phyloP scores from a whole-genome alignment of 768 basidiomycete species.

The Gloeostereum incarnatum region DNA sequence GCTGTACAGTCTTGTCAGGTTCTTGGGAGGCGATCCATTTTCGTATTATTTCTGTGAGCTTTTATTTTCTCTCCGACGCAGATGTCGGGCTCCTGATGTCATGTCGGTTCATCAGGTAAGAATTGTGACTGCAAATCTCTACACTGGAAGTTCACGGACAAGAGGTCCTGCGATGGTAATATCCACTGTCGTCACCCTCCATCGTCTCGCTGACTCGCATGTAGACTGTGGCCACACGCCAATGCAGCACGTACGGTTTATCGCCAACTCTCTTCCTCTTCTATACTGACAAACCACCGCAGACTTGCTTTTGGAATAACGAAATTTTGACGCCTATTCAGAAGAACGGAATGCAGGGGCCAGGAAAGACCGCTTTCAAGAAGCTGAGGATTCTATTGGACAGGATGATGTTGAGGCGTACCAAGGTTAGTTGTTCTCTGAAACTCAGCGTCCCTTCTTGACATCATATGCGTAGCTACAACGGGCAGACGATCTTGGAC shows the following conservation, averaged over 20 bases:
- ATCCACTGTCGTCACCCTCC: slow-evolving; percentile 3
- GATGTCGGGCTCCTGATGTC: not conserved
- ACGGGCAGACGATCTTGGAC: slow-evolving; percentile 90
- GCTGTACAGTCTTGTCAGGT: slow-evolving; percentile 88
- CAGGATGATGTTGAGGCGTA: slow-evolving; percentile 91
- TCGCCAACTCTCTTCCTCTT: slow-evolving; percentile 1
- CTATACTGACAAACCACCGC: slow-evolving; percentile 1
- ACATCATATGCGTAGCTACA: slow-evolving; percentile 48
- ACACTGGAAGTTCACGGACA: slow-evolving; percentile 90
- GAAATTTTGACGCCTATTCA: slow-evolving; percentile 96
- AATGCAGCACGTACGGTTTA: slow-evolving; percentile 58
- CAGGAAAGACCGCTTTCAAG: slow-evolving; percentile 80
- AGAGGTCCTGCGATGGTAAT: slow-evolving; percentile 73
- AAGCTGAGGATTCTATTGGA: slow-evolving; percentile 86
- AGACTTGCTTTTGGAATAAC: slow-evolving; percentile 97
- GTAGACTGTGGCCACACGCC: slow-evolving; percentile 79
- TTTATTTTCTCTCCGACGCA: slow-evolving; percentile 1
- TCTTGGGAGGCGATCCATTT: slow-evolving; percentile 90
- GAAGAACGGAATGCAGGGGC: slow-evolving; percentile 74
- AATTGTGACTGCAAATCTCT: slow-evolving; percentile 88
- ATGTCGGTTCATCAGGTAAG: slow-evolving; percentile 49
- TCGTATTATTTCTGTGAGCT: slow-evolving; percentile 82
- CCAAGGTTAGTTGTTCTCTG: slow-evolving; percentile 42
- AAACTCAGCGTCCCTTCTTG: not conserved
- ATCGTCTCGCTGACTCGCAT: not conserved